A percentile compares a stretch with the other conserved stretches of the same genome.
phyloP scores from a whole-genome alignment of 75 land plant species.

The Selaginella tamariscina region DNA sequence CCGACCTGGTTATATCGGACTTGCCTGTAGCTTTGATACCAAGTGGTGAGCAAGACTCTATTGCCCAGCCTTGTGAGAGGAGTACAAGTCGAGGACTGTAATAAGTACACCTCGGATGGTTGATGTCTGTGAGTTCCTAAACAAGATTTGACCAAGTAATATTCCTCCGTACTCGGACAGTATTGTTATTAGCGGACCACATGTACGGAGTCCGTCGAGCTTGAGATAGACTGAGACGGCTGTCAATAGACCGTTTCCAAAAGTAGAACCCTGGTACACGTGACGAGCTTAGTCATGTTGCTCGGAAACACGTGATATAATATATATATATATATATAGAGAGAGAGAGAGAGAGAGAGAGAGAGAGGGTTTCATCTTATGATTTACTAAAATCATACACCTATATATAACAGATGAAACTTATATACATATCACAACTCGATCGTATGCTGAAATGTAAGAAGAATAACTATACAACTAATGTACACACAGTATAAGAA shows the following conservation, averaged over 20 bases:
- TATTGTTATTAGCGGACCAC: conserved; percentile 47
- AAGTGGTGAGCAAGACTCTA: conserved; percentile 22
- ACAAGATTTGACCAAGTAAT: conserved; percentile 30
- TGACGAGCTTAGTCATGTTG: background rate
- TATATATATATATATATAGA: no score
- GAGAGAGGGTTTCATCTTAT: no score
- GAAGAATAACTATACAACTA: no score
- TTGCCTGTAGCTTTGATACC: conserved; percentile 7
- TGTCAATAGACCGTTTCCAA: conserved; percentile 12
- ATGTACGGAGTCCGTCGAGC: conserved; percentile 30
- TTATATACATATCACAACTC: no score
- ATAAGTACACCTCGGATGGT: conserved; percentile 24
- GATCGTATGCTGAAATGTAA: no score
- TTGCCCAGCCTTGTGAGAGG: conserved; percentile 59
- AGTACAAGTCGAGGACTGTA: conserved; percentile 28
- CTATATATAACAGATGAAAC: no score
- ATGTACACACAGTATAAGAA: no score
- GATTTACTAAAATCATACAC: background rate
- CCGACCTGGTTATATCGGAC: background rate
- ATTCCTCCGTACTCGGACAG: conserved; percentile 55
- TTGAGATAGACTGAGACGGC: conserved; percentile 11
- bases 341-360: no score
- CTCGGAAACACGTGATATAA: no score
- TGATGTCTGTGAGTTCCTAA: background rate
- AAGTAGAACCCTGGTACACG: conserved; percentile 1